A percentile compares a stretch with the other conserved stretches of the same genome.
Conservation (phyloP, 2,329 filamentous ascomycete species). For the Neospermospora avenae region DNA sequence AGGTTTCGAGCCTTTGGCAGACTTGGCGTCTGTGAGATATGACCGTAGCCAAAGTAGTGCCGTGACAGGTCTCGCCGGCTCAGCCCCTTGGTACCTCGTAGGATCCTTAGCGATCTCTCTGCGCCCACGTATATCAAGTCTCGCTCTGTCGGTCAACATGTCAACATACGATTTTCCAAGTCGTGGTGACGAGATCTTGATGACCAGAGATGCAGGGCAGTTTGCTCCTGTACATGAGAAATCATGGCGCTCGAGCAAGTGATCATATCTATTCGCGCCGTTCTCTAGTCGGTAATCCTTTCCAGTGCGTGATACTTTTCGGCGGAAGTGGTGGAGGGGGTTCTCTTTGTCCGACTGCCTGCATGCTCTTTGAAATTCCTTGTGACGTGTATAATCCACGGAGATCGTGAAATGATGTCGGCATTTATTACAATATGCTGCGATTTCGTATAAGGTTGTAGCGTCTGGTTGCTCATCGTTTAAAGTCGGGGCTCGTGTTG, state of each 20-base stretch:
- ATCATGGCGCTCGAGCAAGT: conserved; percentile 40
- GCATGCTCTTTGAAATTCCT: conserved; percentile 31
- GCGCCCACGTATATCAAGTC: conserved; percentile 51
- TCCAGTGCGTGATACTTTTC: conserved; percentile 38
- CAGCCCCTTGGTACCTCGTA: conserved; percentile 48
- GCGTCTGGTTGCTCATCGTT: conserved; percentile 38
- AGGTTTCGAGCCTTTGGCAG: conserved; percentile 45
- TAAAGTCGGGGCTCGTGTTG: conserved; percentile 45
- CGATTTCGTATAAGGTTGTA: conserved; percentile 52
- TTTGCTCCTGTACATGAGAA: conserved; percentile 58
- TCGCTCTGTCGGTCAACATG: conserved; percentile 50
- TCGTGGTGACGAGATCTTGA: conserved; percentile 51
- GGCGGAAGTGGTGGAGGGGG: conserved; percentile 60
- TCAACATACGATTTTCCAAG: conserved; percentile 46
- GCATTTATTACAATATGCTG: conserved; percentile 59
- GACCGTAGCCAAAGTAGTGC: conserved; percentile 53
- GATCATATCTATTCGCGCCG: conserved; percentile 29
- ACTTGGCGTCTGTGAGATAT: conserved; percentile 55
- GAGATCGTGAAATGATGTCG: conserved; percentile 58
- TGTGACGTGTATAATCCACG: conserved; percentile 47
- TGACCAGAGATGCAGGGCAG: conserved; percentile 51
- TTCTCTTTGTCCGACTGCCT: conserved; percentile 41
- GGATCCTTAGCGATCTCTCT: conserved; percentile 49
- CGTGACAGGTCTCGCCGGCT: conserved; percentile 49
- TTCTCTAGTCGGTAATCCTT: conserved; percentile 32